These are phyloP conservation scores for Aegilops sharonensis DNA, from an alignment of 176 grass and related monocot genomes.

Conservation along the genomic window DNA sequence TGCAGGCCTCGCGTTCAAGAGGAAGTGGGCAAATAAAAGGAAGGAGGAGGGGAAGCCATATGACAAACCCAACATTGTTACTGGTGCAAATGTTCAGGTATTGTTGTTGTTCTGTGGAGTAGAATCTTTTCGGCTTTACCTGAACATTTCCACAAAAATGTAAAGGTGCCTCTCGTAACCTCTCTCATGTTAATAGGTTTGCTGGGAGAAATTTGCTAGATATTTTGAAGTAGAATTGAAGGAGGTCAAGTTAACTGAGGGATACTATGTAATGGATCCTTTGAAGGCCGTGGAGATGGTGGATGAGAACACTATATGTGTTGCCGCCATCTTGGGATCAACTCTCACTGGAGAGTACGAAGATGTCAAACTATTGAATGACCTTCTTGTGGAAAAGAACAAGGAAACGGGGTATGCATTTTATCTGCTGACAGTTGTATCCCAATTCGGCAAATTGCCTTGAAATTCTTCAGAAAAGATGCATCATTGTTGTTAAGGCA, in stretches of 20 bases:
- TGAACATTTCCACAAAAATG: too few species aligned
- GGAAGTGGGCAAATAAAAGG: slow-evolving; percentile 70
- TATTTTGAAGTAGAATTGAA: slow-evolving; percentile 79
- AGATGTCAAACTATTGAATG: slow-evolving; percentile 60
- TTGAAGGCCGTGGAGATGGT: slow-evolving; percentile 68
- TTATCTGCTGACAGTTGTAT: background rate
- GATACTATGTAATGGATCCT: slow-evolving; percentile 69
- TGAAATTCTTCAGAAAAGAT: background rate
- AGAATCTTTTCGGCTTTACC: background rate
- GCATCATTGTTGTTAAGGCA: background rate
- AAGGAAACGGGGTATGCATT: slow-evolving; percentile 67
- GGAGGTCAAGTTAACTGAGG: slow-evolving; percentile 68
- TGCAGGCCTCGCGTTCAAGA: slow-evolving; percentile 71
- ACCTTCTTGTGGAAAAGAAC: slow-evolving; percentile 55
- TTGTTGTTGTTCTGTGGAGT: background rate
- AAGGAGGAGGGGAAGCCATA: slow-evolving; percentile 56
- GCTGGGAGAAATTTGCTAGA: slow-evolving; percentile 75
- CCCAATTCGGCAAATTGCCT: background rate
- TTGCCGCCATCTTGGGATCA: slow-evolving; percentile 70
- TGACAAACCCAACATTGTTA: slow-evolving; percentile 78
- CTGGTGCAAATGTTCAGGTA: slow-evolving; percentile 83
- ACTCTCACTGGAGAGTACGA: slow-evolving; percentile 73
- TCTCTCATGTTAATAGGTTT: slow-evolving; percentile 41
- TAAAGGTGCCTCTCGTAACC: background rate
- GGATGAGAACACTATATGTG: slow-evolving; percentile 72